Evolutionary conservation across 2,329 filamentous ascomycete genomes (phyloP).

Genomic region (Ophiostoma sp.): DNA sequence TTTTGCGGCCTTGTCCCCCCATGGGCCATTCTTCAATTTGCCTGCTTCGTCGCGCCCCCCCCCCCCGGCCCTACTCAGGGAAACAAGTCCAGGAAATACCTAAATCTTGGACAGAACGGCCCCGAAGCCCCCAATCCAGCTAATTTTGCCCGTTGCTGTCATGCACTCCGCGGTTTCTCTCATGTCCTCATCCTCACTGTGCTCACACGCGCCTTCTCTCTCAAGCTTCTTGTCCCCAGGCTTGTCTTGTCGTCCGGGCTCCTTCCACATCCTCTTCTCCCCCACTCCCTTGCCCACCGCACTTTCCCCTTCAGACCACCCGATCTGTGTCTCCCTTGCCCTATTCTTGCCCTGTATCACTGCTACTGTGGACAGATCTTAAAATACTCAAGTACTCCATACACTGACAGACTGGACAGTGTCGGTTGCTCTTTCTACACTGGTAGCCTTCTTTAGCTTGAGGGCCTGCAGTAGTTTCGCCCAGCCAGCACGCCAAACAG

Average conservation of each 20-base stretch:
- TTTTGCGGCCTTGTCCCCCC: constrained; percentile 13
- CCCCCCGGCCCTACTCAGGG: background rate
- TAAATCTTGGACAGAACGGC: background rate
- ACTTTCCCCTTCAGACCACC: background rate
- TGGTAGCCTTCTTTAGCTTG: background rate
- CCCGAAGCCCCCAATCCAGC: constrained; percentile 4
- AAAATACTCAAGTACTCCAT: background rate
- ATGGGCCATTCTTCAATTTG: constrained; percentile 15
- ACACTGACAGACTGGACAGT: background rate
- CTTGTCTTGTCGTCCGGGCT: background rate
- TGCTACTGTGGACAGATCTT: background rate
- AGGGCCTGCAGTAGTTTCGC: background rate
- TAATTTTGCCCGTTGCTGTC: background rate
- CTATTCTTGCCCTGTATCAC: background rate
- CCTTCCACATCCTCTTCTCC: background rate
- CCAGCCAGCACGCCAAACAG: background rate
- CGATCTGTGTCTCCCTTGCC: background rate
- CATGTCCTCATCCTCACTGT: background rate
- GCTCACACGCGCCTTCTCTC: background rate
- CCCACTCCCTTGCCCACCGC: background rate
- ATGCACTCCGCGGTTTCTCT: background rate
- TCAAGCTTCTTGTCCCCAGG: background rate
- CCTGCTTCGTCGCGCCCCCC: background rate
- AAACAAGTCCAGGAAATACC: constrained; percentile 1
- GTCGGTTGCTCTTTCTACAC: background rate